These are phyloP conservation scores for Aleurites moluccanus DNA, from an alignment of 441 rosid genomes.

Conservation along the genomic window DNA sequence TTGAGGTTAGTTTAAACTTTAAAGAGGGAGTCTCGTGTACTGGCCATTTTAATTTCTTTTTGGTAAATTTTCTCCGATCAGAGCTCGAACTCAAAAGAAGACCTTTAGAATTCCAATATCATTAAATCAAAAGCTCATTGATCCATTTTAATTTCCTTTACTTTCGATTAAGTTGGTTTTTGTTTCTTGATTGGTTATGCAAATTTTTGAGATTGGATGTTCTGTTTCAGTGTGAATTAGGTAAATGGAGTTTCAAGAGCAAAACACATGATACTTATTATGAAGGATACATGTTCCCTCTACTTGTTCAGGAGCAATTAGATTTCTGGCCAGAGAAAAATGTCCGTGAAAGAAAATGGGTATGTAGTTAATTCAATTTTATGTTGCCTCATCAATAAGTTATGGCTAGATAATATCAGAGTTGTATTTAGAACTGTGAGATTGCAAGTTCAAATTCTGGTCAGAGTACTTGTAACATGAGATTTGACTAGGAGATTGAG, in stretches of 20 bases:
- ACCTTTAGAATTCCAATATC: no score
- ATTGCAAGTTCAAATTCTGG: no score
- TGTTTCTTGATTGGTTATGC: background rate
- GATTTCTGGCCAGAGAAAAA: constrained; percentile 62
- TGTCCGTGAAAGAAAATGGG: constrained; percentile 53
- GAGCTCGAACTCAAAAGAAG: no score
- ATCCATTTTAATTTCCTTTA: background rate
- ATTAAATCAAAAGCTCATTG: no score
- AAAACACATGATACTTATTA: constrained; percentile 41
- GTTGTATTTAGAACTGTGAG: no score
- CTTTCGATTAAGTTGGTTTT: background rate
- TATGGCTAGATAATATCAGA: no score
- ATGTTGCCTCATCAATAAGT: no score
- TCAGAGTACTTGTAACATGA: no score
- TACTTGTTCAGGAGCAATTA: constrained; percentile 45
- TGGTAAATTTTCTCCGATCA: no score
- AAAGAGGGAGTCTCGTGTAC: no score
- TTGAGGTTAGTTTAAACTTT: constrained; percentile 38
- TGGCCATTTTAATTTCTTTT: no score
- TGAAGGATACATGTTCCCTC: constrained; percentile 59
- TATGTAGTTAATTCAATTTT: constrained; percentile 26
- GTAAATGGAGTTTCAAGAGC: constrained; percentile 56
- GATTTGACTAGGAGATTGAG: no score
- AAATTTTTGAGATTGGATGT: background rate
- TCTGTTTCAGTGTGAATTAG: constrained; percentile 39